These are phyloP conservation scores for Clavispora asparagi DNA, from an alignment of 805 yeast species.

Conservation along the genomic window DNA sequence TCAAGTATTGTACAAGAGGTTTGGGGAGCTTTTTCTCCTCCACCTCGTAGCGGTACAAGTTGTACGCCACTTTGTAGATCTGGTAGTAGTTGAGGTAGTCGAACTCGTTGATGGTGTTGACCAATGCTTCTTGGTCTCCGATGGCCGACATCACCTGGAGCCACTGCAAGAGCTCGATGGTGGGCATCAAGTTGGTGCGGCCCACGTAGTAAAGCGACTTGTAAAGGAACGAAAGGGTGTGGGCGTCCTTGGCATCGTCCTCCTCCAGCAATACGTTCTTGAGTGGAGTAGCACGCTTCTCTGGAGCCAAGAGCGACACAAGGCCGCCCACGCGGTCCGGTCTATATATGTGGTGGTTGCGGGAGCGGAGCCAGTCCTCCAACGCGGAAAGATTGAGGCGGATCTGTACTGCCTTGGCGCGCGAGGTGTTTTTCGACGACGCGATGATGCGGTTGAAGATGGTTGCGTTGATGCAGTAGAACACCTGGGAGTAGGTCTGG, in stretches of 20 bases:
- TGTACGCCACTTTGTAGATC: conserved; percentile 55
- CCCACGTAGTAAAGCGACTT: conserved; percentile 62
- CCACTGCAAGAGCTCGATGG: conserved; percentile 83
- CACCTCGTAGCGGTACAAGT: conserved; percentile 79
- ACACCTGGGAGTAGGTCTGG: conserved; percentile 71
- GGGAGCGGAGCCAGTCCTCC: conserved; percentile 89
- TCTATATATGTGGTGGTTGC: conserved; percentile 42
- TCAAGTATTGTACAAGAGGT: conserved; percentile 22
- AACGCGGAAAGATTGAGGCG: conserved; percentile 78
- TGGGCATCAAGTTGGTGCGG: conserved; percentile 61
- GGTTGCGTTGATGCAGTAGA: conserved; percentile 70
- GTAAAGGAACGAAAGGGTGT: conserved; percentile 55
- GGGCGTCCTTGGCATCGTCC: conserved; percentile 30
- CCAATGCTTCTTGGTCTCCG: conserved; percentile 57
- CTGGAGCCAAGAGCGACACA: conserved; percentile 11
- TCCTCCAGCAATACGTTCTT: conserved; percentile 21
- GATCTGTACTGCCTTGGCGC: conserved; percentile 85
- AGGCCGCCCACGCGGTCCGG: conserved; percentile 32
- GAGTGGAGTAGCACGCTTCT: conserved; percentile 6
- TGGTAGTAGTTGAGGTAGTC: conserved; percentile 63
- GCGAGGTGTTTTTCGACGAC: conserved; percentile 64
- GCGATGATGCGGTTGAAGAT: conserved; percentile 70
- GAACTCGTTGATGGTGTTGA: conserved; percentile 48
- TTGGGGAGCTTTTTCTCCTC: conserved; percentile 65
- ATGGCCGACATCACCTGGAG: conserved; percentile 77